Evolutionary conservation across 2,329 filamentous ascomycete genomes (phyloP).

Genomic region (Parastagonospora nodorum): DNA sequence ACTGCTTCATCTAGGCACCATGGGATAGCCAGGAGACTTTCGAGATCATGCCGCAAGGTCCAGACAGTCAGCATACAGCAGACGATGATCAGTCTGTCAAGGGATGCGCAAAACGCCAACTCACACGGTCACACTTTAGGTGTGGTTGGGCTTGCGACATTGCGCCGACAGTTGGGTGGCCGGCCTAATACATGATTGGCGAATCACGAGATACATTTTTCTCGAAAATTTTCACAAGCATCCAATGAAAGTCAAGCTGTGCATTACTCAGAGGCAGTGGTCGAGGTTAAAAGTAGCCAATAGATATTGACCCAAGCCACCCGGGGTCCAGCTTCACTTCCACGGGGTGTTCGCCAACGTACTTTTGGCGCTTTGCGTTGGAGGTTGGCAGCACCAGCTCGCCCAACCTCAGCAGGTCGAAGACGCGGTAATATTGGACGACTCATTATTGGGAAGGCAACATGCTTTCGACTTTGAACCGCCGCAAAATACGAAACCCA

Average conservation of each 20-base stretch:
- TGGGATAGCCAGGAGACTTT: conserved; percentile 9
- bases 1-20: conserved; percentile 29
- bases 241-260: too few species aligned
- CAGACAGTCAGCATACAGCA: conserved; percentile 5
- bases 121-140: conserved; percentile 15
- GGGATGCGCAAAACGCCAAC: conserved; percentile 35
- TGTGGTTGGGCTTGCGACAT: conserved; percentile 15
- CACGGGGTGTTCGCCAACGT: too few species aligned
- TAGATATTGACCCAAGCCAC: too few species aligned
- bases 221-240: too few species aligned
- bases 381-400: too few species aligned
- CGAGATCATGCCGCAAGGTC: neutral
- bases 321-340: too few species aligned
- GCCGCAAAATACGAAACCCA: conserved; percentile 31
- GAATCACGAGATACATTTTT: too few species aligned
- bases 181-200: too few species aligned
- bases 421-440: neutral
- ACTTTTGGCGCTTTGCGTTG: too few species aligned
- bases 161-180: conserved; percentile 15
- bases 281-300: too few species aligned
- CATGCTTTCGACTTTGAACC: neutral
- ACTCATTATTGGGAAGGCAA: conserved; percentile 29
- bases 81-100: conserved; percentile 9
- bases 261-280: too few species aligned
- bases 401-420: too few species aligned